Evolutionary conservation across 1,284 basidiomycete species (phyloP), one percentile per base, ranked within the genome.

Genomic region (Mycena citricolor): DNA sequence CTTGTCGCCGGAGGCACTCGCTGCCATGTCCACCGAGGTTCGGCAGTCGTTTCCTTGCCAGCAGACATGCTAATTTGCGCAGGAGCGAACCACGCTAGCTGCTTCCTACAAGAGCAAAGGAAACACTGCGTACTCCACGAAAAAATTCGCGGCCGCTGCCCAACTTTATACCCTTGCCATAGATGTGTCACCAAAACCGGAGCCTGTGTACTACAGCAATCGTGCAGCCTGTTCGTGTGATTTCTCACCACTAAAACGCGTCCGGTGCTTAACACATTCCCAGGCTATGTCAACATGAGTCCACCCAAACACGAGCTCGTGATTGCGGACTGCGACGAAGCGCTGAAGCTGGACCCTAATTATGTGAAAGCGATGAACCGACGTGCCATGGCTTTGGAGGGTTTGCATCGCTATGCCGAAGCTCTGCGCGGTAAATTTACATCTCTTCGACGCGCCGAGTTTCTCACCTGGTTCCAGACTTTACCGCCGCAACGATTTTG

Each of bases 321-420:
- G 52, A 79, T 99, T n/a, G 73, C 75, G 39, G 95, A 99, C 69
- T 98, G 95, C 64, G 83, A 94, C 59, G 77, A 81, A 39, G 95
- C 97, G 0, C 79, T 99, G 39, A 80, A 79, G 47, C 78, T 97
- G 41, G 94, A 99, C 67, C 69, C 73, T 17, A 81, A 73, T 52
- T 99, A 99, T 65, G 79, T 97, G 65, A 99, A 99, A 68, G 95
- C 97, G 2, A 75, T 99, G 49, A 97, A 97, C 72, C 78, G 97
- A 54, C 82, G 97, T 39, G 97, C 88, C 5, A 81, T 80, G 19
- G 94, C 95, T 1, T 69, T 87, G 24, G 95, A 99, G 63, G 77
- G 78, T 19, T 75, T 98, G 29, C 83, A 81, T 39, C 75, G 81
- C 33, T 80, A 79, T 47, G 80, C 89, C 61, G 87, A 88, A 51